Conservation (phyloP, 2,329 filamentous ascomycete genomes). For the Alternaria sp. region DNA sequence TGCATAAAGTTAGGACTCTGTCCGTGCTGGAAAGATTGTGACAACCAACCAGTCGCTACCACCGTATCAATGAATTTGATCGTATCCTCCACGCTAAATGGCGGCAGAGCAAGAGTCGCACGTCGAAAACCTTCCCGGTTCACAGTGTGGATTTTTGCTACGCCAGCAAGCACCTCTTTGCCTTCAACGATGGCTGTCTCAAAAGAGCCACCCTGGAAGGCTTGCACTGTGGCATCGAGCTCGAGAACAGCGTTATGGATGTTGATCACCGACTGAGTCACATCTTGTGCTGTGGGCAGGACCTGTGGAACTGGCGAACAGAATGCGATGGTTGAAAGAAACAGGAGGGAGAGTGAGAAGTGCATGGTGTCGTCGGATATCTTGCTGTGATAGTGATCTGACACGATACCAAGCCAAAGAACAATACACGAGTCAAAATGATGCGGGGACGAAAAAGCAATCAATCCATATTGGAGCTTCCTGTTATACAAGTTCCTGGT, state of each 20-base stretch:
- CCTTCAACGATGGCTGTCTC: conserved; percentile 22
- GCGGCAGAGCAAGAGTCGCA: conserved; percentile 15
- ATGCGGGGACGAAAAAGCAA: background rate
- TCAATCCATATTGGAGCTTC: background rate
- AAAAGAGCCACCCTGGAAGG: conserved; percentile 12
- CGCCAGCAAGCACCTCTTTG: conserved; percentile 22
- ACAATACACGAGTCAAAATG: background rate
- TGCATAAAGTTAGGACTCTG: background rate
- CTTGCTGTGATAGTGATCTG: background rate
- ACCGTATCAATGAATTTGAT: conserved; percentile 18
- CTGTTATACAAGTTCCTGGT: background rate
- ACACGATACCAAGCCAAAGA: background rate
- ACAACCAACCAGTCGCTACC: conserved; percentile 15
- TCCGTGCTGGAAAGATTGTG: background rate
- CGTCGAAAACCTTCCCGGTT: conserved; percentile 27
- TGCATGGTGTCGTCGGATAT: background rate
- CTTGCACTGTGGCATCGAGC: conserved; percentile 16
- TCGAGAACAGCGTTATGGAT: conserved; percentile 26
- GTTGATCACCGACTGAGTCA: conserved; percentile 16
- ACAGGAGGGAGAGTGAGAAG: background rate
- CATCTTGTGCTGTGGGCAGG: conserved; percentile 3
- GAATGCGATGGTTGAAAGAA: conserved; percentile 6
- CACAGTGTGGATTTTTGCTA: conserved; percentile 28
- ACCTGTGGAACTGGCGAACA: conserved; percentile 2
- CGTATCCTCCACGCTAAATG: conserved; percentile 17